Evolutionary conservation across 495 filamentous ascomycete species (phyloP).

Genomic region (Podospora didyma): DNA sequence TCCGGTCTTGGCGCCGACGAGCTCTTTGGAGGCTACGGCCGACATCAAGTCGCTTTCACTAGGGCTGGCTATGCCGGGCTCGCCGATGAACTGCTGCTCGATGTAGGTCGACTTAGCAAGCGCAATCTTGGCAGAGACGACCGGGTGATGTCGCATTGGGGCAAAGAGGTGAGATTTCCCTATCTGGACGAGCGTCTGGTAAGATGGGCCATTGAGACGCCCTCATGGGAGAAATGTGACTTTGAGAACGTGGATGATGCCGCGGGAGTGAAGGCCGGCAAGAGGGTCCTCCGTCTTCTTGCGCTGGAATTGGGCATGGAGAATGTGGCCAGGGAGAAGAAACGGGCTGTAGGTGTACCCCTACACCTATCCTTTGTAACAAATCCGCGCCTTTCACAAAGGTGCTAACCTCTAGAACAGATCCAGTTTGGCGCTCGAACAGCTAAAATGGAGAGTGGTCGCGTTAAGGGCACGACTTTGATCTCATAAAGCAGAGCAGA

Average conservation of each 20-base stretch:
- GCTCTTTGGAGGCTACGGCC: constrained; percentile 87
- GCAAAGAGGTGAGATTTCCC: constrained; percentile 86
- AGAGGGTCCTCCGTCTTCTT: constrained; percentile 74
- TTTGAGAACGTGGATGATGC: constrained; percentile 51
- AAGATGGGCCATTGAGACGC: constrained; percentile 66
- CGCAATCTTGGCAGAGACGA: constrained; percentile 94
- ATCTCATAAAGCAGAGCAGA: constrained; percentile 36
- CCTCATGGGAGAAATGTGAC: constrained; percentile 82
- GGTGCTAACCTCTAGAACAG: no score
- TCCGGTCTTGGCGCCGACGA: constrained; percentile 96
- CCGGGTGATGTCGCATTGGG: constrained; percentile 84
- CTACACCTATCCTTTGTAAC: background rate
- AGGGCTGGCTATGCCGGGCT: constrained; percentile 65
- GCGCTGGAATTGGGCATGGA: constrained; percentile 70
- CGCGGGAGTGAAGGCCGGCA: constrained; percentile 63
- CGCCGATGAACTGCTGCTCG: constrained; percentile 78
- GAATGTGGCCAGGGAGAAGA: constrained; percentile 75
- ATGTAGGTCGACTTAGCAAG: constrained; percentile 82
- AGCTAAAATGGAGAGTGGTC: constrained; percentile 77
- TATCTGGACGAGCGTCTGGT: constrained; percentile 87
- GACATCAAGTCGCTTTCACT: constrained; percentile 74
- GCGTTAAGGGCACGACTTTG: constrained; percentile 62
- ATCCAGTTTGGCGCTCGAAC: constrained; percentile 85
- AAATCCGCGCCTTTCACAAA: constrained; percentile 8
- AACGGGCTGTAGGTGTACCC: constrained; percentile 67